Percentiles rank a stretch among this genome's conserved stretches.
phyloP scores from a whole-genome alignment of 805 yeast species.

The Hanseniaspora guilliermondii region DNA sequence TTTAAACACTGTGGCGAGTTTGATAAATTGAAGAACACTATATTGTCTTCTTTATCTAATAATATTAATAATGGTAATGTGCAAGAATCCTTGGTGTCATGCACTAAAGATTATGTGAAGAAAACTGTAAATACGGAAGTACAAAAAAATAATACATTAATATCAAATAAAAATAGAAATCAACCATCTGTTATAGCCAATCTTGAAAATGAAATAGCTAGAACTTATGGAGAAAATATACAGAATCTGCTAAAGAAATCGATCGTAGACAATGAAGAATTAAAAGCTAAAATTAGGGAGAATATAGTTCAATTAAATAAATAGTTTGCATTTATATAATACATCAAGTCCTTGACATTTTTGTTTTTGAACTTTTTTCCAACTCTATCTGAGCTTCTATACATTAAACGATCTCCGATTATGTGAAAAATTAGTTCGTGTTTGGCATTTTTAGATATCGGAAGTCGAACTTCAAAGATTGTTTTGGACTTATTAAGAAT shows the following conservation, averaged over 20 bases:
- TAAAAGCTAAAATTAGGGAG: slow-evolving; percentile 17
- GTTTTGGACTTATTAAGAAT: slow-evolving; percentile 58
- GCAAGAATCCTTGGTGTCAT: not conserved
- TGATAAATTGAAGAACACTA: slow-evolving; percentile 23
- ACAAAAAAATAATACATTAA: slow-evolving; percentile 22
- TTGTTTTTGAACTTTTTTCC: slow-evolving; percentile 76
- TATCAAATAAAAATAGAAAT: slow-evolving; percentile 21
- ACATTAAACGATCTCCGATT: slow-evolving; percentile 66
- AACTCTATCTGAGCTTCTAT: slow-evolving; percentile 68
- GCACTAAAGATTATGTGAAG: slow-evolving; percentile 17
- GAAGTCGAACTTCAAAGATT: slow-evolving; percentile 42
- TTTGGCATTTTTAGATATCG: slow-evolving; percentile 19
- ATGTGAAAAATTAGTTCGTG: slow-evolving; percentile 42
- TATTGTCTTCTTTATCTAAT: slow-evolving; percentile 17
- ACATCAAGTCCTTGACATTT: slow-evolving; percentile 47
- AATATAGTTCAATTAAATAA: slow-evolving; percentile 13
- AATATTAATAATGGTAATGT: slow-evolving; percentile 1
- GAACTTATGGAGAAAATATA: slow-evolving; percentile 19
- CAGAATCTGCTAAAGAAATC: slow-evolving; percentile 17
- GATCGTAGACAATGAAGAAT: slow-evolving; percentile 18
- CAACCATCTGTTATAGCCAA: slow-evolving; percentile 27
- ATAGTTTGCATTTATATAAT: slow-evolving; percentile 18
- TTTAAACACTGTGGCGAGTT: slow-evolving; percentile 27
- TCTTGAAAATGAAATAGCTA: slow-evolving; percentile 25
- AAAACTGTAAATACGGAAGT: slow-evolving; percentile 25